Conservation (phyloP, 176 grass and related monocot species). For the Tillandsia leiboldiana region DNA sequence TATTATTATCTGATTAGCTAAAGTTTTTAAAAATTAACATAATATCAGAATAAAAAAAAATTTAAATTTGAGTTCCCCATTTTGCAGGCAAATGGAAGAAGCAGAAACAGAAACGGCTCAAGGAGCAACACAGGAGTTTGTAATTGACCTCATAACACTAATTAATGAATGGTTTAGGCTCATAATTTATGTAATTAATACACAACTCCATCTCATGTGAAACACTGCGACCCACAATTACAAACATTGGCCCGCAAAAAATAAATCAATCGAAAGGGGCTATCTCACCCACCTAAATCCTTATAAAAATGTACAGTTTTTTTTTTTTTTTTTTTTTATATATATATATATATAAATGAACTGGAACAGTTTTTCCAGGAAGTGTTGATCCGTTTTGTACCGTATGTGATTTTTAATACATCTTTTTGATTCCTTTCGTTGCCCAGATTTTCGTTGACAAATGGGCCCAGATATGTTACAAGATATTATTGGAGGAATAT, state of each 20-base stretch:
- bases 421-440: too few relatives aligned
- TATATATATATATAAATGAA: background rate
- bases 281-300: constrained; percentile 31
- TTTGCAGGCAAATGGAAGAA: background rate
- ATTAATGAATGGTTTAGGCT: too few relatives aligned
- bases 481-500: too few relatives aligned
- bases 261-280: constrained; percentile 30
- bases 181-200: background rate
- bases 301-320: background rate
- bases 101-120: background rate
- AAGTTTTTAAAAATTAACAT: too few relatives aligned
- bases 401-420: too few relatives aligned
- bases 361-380: background rate
- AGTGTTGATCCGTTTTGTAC: too few relatives aligned
- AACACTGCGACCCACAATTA: background rate
- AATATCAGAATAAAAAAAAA: too few relatives aligned
- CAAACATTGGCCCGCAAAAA: background rate
- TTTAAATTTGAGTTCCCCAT: background rate
- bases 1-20: too few relatives aligned
- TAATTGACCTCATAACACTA: too few relatives aligned
- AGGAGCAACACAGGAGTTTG: background rate
- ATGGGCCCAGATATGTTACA: too few relatives aligned
- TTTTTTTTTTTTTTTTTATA: too few relatives aligned
- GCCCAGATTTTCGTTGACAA: too few relatives aligned
- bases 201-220: background rate